Base-by-base conservation (phyloP, 139 green algal genomes). In the Picochlorum sp. region DNA sequence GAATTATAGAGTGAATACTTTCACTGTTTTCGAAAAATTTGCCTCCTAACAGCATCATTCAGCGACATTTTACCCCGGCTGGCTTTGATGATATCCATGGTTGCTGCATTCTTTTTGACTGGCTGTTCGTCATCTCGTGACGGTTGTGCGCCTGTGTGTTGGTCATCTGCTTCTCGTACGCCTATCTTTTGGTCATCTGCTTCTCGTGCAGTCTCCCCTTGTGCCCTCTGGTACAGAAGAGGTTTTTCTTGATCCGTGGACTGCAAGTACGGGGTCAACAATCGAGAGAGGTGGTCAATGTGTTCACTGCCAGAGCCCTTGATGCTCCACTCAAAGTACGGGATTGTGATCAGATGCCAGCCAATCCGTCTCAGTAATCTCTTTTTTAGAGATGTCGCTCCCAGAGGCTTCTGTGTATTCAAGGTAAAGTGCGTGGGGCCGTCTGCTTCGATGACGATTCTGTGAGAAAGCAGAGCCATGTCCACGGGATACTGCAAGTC, bases 381-480 rank as follows among this genome's bases (percentile, higher is more conserved):
- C 10, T 44, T 10, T 38, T 66, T 66, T 9, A 72, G n/a, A 9
- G 28, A 15, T 34, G 56, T 72, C 3, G n/a, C 14, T 23, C 65
- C 65, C 28, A 72, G 24, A 4, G 30, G 32, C 21, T 16, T 13
- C 16, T n/a, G 20, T 26, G 30, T 34, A 21, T 72, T 72, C 6
- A 24, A 21, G 28, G 21, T 26, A 37, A 65, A 72, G 21, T 72
- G 65, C 18, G 16, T 51, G 23, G 65, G 65, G 10, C 65, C 65
- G 26, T 72, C 65, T 8, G 56, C 32, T 38, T 72, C 65, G 11
- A 72, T 34, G 2, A 60, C 65, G 5, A 72, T 2, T 56, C 23
- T 61, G n/a, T 50, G 47, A 38, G 11, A 14, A 5, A 50, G 50
- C 13, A 70, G 23, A 6, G 64, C 64, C 21, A 49, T 49, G 49